phyloP scores from a whole-genome alignment of 306 rosid species.

The Echinosophora koreensis region DNA sequence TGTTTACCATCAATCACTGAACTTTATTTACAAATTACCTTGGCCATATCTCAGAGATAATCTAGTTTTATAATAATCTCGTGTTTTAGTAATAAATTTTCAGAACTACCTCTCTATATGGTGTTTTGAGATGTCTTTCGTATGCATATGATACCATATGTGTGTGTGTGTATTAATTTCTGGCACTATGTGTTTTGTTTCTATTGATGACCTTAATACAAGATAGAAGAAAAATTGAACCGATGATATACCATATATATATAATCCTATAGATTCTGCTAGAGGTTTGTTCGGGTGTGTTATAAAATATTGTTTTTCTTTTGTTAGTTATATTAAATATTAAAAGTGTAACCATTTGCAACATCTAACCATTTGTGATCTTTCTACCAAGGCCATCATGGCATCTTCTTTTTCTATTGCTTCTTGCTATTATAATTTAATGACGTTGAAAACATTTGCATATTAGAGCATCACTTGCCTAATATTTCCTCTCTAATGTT shows the following conservation, averaged over 20 bases:
- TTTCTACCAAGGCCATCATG: too few relatives aligned
- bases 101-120: background rate
- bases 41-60: background rate
- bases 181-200: constrained; percentile 26
- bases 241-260: constrained; percentile 8
- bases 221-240: constrained; percentile 40
- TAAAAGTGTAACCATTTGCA: background rate
- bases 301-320: background rate
- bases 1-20: too few relatives aligned
- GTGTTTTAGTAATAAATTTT: background rate
- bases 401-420: constrained; percentile 11
- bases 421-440: constrained; percentile 14
- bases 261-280: constrained; percentile 23
- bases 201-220: constrained; percentile 16
- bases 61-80: background rate
- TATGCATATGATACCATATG: too few relatives aligned
- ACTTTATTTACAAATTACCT: constrained; percentile 7
- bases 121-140: too few relatives aligned
- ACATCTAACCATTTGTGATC: too few relatives aligned
- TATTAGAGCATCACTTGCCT: constrained; percentile 24
- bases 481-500: constrained; percentile 16
- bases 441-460: background rate
- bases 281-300: constrained; percentile 16
- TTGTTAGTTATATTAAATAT: background rate
- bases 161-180: too few relatives aligned